A percentile compares a stretch with the other conserved stretches of the same genome.
phyloP scores from a whole-genome alignment of 495 filamentous ascomycete genomes.

The Aspergillus homomorphus region DNA sequence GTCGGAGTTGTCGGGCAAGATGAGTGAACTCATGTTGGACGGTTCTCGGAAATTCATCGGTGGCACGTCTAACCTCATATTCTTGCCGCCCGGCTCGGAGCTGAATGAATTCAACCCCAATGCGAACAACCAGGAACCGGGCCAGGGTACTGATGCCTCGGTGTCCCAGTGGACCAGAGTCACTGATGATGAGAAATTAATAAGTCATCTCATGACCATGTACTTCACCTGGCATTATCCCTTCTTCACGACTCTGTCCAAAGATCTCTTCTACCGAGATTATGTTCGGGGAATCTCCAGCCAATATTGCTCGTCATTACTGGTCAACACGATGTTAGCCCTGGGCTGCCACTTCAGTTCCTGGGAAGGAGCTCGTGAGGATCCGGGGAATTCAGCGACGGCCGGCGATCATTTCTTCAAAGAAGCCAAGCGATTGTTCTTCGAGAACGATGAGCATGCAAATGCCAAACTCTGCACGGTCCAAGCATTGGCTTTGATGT shows the following conservation, averaged over 20 bases:
- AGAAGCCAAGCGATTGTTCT: constrained; percentile 85
- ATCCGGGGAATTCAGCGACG: constrained; percentile 70
- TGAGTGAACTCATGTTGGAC: constrained; percentile 89
- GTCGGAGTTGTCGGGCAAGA: constrained; percentile 81
- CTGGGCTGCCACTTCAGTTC: constrained; percentile 96
- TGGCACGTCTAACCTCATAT: constrained; percentile 91
- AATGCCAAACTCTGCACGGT: constrained; percentile 89
- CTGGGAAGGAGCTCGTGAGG: constrained; percentile 62
- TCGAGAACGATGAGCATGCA: constrained; percentile 91
- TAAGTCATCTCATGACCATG: constrained; percentile 90
- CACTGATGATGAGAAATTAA: constrained; percentile 71
- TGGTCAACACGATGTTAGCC: constrained; percentile 96
- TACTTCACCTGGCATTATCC: constrained; percentile 99
- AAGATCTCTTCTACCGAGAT: constrained; percentile 81
- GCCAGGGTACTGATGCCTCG: constrained; percentile 34
- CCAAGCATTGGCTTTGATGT: constrained; percentile 93
- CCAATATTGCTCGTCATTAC: constrained; percentile 78
- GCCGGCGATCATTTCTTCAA: constrained; percentile 97
- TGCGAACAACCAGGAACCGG: constrained; percentile 18
- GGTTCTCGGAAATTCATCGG: constrained; percentile 91
- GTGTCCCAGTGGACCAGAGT: constrained; percentile 84
- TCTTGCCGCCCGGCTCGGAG: constrained; percentile 57
- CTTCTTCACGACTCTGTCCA: constrained; percentile 93
- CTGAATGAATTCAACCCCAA: constrained; percentile 44
- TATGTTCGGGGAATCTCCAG: constrained; percentile 65